Evolutionary conservation across 2,329 filamentous ascomycete genomes (phyloP).

Genomic region (Phyllosticta paracitricarpa): DNA sequence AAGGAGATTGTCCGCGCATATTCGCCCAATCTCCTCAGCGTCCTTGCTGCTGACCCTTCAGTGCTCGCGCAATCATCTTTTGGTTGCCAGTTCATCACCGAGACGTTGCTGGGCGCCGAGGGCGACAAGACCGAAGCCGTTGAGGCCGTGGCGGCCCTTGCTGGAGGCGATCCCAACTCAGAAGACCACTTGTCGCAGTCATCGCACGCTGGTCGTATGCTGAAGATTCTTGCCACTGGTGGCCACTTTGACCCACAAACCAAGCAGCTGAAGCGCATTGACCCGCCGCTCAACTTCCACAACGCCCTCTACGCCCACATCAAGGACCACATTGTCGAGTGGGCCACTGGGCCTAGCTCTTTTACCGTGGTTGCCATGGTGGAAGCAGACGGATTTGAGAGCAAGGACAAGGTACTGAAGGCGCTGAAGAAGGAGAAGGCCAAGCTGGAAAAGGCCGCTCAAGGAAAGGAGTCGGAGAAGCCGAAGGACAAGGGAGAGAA

Average conservation of each 20-base stretch:
- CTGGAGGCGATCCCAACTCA: constrained; percentile 26
- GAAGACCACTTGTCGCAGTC: constrained; percentile 52
- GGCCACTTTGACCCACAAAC: constrained; percentile 71
- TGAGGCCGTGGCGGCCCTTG: constrained; percentile 48
- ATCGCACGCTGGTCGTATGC: constrained; percentile 63
- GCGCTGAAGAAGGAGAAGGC: constrained; percentile 65
- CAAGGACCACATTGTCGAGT: constrained; percentile 61
- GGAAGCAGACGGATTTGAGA: constrained; percentile 59
- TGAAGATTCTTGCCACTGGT: constrained; percentile 84
- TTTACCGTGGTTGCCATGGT: constrained; percentile 77
- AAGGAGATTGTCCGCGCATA: constrained; percentile 66
- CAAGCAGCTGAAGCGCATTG: constrained; percentile 58
- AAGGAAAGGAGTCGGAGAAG: constrained; percentile 41
- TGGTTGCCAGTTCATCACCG: constrained; percentile 76
- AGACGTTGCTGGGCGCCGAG: constrained; percentile 65
- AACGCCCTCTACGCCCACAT: constrained; percentile 74
- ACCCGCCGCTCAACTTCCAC: constrained; percentile 72
- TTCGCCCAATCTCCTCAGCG: constrained; percentile 63
- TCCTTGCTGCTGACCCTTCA: constrained; percentile 57
- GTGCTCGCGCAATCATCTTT: constrained; percentile 66
- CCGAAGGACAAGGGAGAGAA: constrained; percentile 26
- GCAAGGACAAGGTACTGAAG: constrained; percentile 57
- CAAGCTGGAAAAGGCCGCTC: constrained; percentile 57
- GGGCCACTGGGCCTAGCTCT: constrained; percentile 78
- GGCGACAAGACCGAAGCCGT: constrained; percentile 69